phyloP scores from a whole-genome alignment of 805 yeast genomes.

The Barnettozyma salicaria region DNA sequence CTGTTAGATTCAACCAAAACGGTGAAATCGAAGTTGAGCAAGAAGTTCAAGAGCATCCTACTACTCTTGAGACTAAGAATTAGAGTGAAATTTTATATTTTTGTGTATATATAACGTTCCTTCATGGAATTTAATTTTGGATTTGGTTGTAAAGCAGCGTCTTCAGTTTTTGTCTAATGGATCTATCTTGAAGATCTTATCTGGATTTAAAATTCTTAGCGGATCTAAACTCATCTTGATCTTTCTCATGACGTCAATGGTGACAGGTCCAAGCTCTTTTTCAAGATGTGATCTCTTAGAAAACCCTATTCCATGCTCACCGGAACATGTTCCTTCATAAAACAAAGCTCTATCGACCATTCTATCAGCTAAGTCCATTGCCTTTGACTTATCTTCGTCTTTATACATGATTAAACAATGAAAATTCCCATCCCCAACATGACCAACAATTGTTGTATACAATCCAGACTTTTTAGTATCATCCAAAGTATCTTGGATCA shows the following conservation, averaged over 20 bases:
- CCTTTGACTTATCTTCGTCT: constrained; percentile 41
- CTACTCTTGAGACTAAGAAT: background rate
- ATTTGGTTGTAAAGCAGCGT: too few species aligned
- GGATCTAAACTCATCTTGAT: constrained; percentile 72
- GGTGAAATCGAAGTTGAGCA: constrained; percentile 24
- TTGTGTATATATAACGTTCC: background rate
- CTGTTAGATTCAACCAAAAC: constrained; percentile 30
- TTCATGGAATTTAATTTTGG: too few species aligned
- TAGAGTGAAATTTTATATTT: too few species aligned
- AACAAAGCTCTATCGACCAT: constrained; percentile 61
- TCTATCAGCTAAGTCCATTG: constrained; percentile 47
- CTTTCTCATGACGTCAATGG: constrained; percentile 67
- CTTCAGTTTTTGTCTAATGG: constrained; percentile 31
- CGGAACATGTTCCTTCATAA: constrained; percentile 78
- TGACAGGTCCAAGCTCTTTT: constrained; percentile 58
- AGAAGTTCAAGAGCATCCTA: background rate
- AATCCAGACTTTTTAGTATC: constrained; percentile 51
- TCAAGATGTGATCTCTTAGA: constrained; percentile 60
- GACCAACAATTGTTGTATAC: constrained; percentile 62
- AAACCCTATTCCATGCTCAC: constrained; percentile 81
- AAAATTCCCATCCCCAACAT: constrained; percentile 81
- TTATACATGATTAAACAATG: constrained; percentile 61
- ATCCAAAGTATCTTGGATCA: constrained; percentile 54
- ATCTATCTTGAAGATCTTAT: constrained; percentile 66
- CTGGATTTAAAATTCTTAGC: constrained; percentile 67